Evolutionary conservation across 768 basidiomycete species (phyloP).

Genomic region (Pholiota microspora): DNA sequence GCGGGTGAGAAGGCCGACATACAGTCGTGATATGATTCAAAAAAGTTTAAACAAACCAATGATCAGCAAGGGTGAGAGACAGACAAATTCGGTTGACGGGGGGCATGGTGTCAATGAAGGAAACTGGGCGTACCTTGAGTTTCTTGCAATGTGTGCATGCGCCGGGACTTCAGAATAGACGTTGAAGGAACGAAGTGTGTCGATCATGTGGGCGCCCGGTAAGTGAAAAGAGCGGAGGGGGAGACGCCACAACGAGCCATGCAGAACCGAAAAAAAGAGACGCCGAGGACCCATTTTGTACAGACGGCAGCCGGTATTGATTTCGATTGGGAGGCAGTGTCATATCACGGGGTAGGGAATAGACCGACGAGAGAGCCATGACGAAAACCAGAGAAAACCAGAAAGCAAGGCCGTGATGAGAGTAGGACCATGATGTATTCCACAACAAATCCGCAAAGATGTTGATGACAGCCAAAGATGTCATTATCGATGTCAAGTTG

Average conservation of each 20-base stretch:
- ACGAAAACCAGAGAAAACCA: background rate
- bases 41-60: slow-evolving; percentile 12
- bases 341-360: slow-evolving; percentile 13
- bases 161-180: slow-evolving; percentile 53
- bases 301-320: slow-evolving; percentile 8
- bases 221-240: slow-evolving; percentile 9
- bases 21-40: slow-evolving; percentile 11
- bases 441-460: background rate
- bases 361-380: slow-evolving; percentile 3
- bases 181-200: background rate
- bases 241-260: background rate
- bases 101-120: slow-evolving; percentile 1
- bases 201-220: slow-evolving; percentile 7
- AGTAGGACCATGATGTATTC: background rate
- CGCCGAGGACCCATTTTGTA: slow-evolving; percentile 3
- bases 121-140: slow-evolving; percentile 62
- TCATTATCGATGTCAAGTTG: background rate
- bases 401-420: background rate
- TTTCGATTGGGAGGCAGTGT: slow-evolving; percentile 13
- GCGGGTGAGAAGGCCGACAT: slow-evolving; percentile 9
- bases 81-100: slow-evolving; percentile 9
- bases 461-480: background rate
- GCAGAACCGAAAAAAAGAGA: slow-evolving; percentile 6
- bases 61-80: slow-evolving; percentile 2
- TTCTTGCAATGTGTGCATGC: slow-evolving; percentile 87